These are phyloP conservation scores for Saturnispora zaruensis DNA, from an alignment of 805 yeast species.

Conservation along the genomic window DNA sequence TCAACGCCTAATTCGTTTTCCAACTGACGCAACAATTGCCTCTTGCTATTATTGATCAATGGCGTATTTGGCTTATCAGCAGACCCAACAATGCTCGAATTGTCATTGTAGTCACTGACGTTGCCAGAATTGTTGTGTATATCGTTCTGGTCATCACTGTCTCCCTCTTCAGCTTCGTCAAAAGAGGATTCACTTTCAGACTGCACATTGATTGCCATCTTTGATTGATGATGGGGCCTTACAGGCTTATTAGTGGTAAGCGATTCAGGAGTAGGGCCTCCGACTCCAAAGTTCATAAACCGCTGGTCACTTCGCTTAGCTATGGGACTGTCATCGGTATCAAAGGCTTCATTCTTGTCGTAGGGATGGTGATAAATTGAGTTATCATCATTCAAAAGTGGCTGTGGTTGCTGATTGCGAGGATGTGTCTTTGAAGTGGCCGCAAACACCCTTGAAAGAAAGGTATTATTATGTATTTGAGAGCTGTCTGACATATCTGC, in stretches of 20 bases:
- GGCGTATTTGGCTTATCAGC: not conserved
- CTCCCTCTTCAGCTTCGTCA: not conserved
- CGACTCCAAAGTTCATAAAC: not conserved
- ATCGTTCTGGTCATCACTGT: not conserved
- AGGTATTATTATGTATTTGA: slow-evolving; percentile 36
- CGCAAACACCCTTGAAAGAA: slow-evolving; percentile 58
- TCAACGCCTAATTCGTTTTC: slow-evolving; percentile 19
- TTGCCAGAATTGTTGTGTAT: not conserved
- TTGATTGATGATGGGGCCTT: slow-evolving; percentile 12
- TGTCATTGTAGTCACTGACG: not conserved
- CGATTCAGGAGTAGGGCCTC: not conserved
- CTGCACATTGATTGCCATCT: slow-evolving; percentile 18
- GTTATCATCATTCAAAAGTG: slow-evolving; percentile 26
- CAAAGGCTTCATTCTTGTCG: slow-evolving; percentile 12
- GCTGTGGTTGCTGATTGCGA: slow-evolving; percentile 16
- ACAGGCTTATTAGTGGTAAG: not conserved
- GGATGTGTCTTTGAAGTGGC: slow-evolving; percentile 23
- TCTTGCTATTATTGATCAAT: slow-evolving; percentile 10
- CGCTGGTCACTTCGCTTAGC: not conserved
- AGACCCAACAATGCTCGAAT: not conserved
- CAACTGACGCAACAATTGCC: slow-evolving; percentile 19
- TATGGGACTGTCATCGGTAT: not conserved
- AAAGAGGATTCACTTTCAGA: slow-evolving; percentile 21
- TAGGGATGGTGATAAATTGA: slow-evolving; percentile 21
- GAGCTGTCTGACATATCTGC: slow-evolving; percentile 5